phyloP scores from a whole-genome alignment of 2,329 filamentous ascomycete genomes.

The Fusarium succisae region DNA sequence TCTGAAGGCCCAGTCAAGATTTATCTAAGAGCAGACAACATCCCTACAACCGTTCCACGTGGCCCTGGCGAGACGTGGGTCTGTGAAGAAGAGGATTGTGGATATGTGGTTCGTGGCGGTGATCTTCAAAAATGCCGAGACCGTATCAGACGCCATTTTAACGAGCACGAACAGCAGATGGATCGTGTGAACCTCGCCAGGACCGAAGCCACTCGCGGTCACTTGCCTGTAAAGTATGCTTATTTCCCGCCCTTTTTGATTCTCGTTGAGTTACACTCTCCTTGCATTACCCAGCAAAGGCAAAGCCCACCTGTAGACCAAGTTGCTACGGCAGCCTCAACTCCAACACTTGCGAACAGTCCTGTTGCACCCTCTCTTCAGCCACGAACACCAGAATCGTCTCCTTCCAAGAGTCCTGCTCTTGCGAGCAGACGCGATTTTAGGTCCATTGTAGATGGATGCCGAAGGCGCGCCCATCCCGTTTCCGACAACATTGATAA shows the following conservation, averaged over 20 bases:
- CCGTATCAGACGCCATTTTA: slow-evolving; percentile 68
- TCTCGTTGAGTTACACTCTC: slow-evolving; percentile 39
- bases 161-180: slow-evolving; percentile 66
- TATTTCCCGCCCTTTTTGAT: slow-evolving; percentile 49
- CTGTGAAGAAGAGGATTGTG: slow-evolving; percentile 72
- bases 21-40: slow-evolving; percentile 59
- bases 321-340: neutral
- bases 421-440: slow-evolving; percentile 37
- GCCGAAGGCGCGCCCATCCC: slow-evolving; percentile 40
- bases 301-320: neutral
- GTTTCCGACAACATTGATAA: slow-evolving; percentile 42
- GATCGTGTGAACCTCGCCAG: slow-evolving; percentile 63
- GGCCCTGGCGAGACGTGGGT: slow-evolving; percentile 72
- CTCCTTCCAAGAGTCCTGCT: slow-evolving; percentile 9
- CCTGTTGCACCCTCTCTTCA: neutral
- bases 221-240: slow-evolving; percentile 66
- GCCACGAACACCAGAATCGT: slow-evolving; percentile 1
- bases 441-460: slow-evolving; percentile 38
- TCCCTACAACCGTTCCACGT: slow-evolving; percentile 59
- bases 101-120: slow-evolving; percentile 70
- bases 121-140: slow-evolving; percentile 63
- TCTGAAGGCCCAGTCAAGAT: slow-evolving; percentile 50
- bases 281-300: neutral
- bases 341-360: slow-evolving; percentile 7
- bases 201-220: slow-evolving; percentile 62